phyloP scores from a whole-genome alignment of 208 protist species.

The Trypanosoma avium region DNA sequence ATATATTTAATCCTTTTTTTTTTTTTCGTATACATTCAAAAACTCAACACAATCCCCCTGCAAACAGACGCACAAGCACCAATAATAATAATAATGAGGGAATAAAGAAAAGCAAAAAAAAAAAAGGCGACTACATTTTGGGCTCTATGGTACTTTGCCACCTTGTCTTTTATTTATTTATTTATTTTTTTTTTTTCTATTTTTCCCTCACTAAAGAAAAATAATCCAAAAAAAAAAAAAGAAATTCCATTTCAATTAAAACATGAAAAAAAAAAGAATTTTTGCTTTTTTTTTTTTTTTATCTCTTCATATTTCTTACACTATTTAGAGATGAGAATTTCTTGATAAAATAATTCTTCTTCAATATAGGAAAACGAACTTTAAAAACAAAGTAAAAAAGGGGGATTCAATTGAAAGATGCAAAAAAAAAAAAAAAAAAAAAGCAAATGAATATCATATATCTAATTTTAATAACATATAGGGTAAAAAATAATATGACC shows the following conservation, averaged over 20 bases:
- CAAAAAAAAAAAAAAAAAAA: background rate
- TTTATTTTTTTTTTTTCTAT: background rate
- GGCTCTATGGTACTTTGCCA: background rate
- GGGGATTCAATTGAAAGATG: background rate
- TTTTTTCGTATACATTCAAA: background rate
- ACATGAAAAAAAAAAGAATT: conserved; percentile 8
- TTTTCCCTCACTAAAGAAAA: conserved; percentile 9
- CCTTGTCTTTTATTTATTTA: background rate
- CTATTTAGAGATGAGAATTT: too few species aligned
- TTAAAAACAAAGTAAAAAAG: conserved; percentile 2
- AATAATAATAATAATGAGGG: background rate
- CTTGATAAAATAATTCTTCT: too few species aligned
- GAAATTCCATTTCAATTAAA: conserved; percentile 8
- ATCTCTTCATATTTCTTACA: background rate
- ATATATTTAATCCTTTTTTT: background rate
- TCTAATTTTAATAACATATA: background rate
- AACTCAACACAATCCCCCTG: too few species aligned
- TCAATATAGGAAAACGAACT: background rate
- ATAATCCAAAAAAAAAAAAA: conserved; percentile 16
- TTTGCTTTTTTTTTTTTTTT: background rate
- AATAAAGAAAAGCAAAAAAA: background rate
- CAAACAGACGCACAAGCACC: background rate
- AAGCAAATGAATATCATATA: background rate
- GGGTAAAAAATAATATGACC: too few species aligned
- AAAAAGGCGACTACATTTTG: background rate